Evolutionary conservation across 2,329 filamentous ascomycete species (phyloP).

Genomic region (Xenoacremonium recifei): DNA sequence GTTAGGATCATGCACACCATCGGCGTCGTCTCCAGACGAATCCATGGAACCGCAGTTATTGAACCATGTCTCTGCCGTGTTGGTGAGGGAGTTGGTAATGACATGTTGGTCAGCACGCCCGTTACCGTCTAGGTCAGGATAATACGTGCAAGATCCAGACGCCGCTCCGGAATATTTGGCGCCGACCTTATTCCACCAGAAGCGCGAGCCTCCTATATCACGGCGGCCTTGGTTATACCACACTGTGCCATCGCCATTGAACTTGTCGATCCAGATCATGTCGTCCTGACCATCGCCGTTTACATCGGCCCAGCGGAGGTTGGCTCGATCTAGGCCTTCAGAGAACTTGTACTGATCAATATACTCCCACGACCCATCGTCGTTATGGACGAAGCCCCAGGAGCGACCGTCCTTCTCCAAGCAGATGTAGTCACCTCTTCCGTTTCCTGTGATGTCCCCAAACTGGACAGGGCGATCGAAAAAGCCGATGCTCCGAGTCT

Average conservation of each 20-base stretch:
- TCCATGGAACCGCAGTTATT: no score
- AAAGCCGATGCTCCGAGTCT: no score
- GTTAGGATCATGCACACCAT: no score
- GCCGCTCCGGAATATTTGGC: no score
- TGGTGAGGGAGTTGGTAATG: no score
- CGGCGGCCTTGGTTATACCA: constrained; percentile 3
- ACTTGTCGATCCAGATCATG: constrained; percentile 33
- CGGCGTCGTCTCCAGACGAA: no score
- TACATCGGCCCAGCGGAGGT: constrained; percentile 35
- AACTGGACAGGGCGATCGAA: constrained; percentile 27
- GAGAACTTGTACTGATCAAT: constrained; percentile 26
- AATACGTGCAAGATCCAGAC: no score
- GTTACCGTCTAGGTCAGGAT: no score
- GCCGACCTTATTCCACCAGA: not conserved
- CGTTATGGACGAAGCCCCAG: constrained; percentile 22
- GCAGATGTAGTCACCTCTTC: constrained; percentile 30
- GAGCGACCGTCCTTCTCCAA: constrained; percentile 25
- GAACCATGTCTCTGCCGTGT: no score
- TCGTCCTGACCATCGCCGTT: constrained; percentile 35
- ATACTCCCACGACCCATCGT: constrained; percentile 12
- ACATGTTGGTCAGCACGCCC: no score
- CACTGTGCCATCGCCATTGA: constrained; percentile 24
- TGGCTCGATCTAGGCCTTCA: constrained; percentile 31
- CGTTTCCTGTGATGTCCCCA: constrained; percentile 29
- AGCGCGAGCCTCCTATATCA: not conserved